Evolutionary conservation across 2,329 filamentous ascomycete species (phyloP).

Genomic region (Ophiostoma sp.): DNA sequence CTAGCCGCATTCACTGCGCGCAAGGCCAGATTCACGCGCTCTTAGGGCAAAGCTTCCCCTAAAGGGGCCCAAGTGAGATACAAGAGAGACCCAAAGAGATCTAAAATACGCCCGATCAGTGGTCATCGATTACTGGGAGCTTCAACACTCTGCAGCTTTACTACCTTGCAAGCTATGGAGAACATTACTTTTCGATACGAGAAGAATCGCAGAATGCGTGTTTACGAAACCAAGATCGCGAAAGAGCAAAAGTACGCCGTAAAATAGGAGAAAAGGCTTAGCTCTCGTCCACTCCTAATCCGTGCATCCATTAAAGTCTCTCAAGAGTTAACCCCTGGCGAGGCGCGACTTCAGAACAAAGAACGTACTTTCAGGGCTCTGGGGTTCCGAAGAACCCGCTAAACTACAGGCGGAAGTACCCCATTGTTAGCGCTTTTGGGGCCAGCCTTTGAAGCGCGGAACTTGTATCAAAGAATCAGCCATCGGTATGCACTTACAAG

Average conservation of each 20-base stretch:
- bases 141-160: neutral
- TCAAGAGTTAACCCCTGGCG: neutral
- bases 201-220: neutral
- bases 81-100: neutral
- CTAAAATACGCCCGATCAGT: neutral
- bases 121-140: neutral
- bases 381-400: neutral
- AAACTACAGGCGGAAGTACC: neutral
- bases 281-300: neutral
- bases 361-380: neutral
- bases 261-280: neutral
- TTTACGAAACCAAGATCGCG: neutral
- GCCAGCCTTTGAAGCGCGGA: neutral
- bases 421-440: neutral
- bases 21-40: neutral
- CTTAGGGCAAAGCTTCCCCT: neutral
- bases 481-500: neutral
- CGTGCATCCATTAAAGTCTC: neutral
- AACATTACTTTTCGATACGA: neutral
- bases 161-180: neutral
- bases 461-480: neutral
- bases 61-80: neutral
- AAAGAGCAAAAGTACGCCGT: neutral
- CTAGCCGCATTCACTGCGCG: slow-evolving; percentile 6
- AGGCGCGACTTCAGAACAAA: neutral